A percentile compares a stretch with the other conserved stretches of the same genome.
These are phyloP conservation scores for Turnera subulata DNA, from an alignment of 345 rosid genomes.

Conservation along the genomic window DNA sequence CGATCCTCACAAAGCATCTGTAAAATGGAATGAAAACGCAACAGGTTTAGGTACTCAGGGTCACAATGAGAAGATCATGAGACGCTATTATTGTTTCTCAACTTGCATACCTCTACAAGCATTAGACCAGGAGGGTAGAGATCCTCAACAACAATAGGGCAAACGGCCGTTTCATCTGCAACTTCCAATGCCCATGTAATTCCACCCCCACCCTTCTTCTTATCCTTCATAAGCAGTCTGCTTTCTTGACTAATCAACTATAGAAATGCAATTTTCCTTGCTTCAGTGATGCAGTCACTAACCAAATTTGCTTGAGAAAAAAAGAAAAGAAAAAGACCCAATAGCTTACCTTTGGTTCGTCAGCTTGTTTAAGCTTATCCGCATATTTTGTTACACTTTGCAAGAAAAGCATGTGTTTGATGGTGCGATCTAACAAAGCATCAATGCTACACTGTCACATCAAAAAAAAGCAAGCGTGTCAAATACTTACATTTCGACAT, in stretches of 20 bases:
- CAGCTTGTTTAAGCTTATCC: conserved; percentile 64
- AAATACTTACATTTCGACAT: no score
- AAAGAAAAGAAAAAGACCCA: no score
- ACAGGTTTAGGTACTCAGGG: neutral
- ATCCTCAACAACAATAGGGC: conserved; percentile 88
- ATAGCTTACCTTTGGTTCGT: conserved; percentile 57
- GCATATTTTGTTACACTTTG: conserved; percentile 77
- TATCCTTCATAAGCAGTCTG: conserved; percentile 29
- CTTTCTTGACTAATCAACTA: conserved; percentile 40
- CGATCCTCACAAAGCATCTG: conserved; percentile 84
- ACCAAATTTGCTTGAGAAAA: conserved; percentile 2
- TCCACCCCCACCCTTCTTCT: conserved; percentile 35
- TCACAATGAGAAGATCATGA: neutral
- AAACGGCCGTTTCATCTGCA: conserved; percentile 51
- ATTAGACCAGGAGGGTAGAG: conserved; percentile 63
- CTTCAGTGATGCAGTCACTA: conserved; percentile 2
- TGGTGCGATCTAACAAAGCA: conserved; percentile 68
- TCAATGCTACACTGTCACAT: conserved; percentile 82
- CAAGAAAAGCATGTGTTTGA: conserved; percentile 86
- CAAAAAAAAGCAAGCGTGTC: conserved; percentile 9
- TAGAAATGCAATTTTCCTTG: conserved; percentile 12
- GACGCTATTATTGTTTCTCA: conserved; percentile 1
- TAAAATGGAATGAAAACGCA: conserved; percentile 2
- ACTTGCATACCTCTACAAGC: conserved; percentile 66
- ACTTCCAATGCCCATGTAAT: conserved; percentile 89